phyloP scores from a whole-genome alignment of 2,329 filamentous ascomycete species.

The Ophiosphaerella herpotricha region DNA sequence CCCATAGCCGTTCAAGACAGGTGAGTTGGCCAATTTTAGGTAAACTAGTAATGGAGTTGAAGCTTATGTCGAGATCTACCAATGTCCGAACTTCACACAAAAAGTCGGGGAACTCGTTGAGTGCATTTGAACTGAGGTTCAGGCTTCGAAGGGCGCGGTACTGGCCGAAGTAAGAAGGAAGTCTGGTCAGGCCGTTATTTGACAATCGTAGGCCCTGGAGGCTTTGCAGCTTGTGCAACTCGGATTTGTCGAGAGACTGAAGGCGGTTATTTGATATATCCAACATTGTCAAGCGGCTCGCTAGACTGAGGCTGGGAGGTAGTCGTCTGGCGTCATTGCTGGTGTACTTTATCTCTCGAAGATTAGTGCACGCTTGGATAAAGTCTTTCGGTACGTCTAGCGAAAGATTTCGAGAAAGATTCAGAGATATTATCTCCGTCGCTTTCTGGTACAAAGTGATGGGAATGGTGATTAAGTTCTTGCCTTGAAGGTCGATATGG shows the following conservation, averaged over 20 bases:
- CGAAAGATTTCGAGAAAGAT: slow-evolving; percentile 89
- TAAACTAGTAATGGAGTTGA: slow-evolving; percentile 83
- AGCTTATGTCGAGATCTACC: slow-evolving; percentile 93
- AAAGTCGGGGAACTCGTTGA: slow-evolving; percentile 83
- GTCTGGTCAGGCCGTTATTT: slow-evolving; percentile 82
- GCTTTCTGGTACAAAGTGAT: slow-evolving; percentile 92
- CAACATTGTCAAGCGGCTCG: slow-evolving; percentile 80
- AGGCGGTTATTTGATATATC: slow-evolving; percentile 95
- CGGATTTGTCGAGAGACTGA: slow-evolving; percentile 83
- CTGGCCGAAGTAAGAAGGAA: slow-evolving; percentile 81
- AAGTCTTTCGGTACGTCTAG: slow-evolving; percentile 95
- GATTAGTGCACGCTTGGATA: slow-evolving; percentile 86
- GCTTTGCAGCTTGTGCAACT: slow-evolving; percentile 74
- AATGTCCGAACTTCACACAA: slow-evolving; percentile 80
- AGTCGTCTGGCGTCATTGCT: slow-evolving; percentile 90
- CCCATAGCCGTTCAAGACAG: slow-evolving; percentile 85
- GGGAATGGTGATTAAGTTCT: slow-evolving; percentile 91
- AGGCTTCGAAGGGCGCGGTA: slow-evolving; percentile 81
- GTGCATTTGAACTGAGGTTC: slow-evolving; percentile 91
- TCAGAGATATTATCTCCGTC: slow-evolving; percentile 89
- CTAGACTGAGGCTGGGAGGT: slow-evolving; percentile 81
- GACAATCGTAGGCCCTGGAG: slow-evolving; percentile 89
- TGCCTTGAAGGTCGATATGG: slow-evolving; percentile 87
- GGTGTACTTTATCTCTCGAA: slow-evolving; percentile 94
- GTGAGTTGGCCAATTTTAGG: slow-evolving; percentile 80